Percentiles rank a stretch among this genome's conserved stretches.
These are phyloP conservation scores for Capronia epimyces DNA, from an alignment of 2,329 filamentous ascomycete species.

Conservation along the genomic window DNA sequence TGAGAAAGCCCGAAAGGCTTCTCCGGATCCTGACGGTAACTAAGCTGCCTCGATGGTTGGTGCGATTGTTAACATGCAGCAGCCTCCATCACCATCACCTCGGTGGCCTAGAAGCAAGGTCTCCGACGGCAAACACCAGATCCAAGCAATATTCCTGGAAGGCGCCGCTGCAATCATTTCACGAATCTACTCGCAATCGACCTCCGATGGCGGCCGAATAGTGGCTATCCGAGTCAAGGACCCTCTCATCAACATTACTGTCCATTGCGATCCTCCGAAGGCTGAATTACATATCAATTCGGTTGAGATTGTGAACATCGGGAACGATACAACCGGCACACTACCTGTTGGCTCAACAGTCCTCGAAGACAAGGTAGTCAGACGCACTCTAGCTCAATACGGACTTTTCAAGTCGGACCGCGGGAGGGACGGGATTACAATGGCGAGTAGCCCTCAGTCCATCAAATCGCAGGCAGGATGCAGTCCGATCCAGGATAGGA, in stretches of 20 bases:
- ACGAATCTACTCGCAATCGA: not conserved
- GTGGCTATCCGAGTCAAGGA: conserved; percentile 5
- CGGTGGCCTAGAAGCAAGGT: conserved; percentile 1
- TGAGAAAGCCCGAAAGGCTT: not conserved
- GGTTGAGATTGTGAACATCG: not conserved
- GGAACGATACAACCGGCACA: not conserved
- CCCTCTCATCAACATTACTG: conserved; percentile 4
- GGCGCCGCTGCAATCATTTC: not conserved
- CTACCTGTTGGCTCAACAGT: not conserved
- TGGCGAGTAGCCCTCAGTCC: conserved; percentile 7
- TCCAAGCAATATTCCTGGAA: conserved; percentile 8
- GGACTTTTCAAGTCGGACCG: not conserved
- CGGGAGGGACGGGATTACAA: not conserved
- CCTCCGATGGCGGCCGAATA: too few relatives aligned
- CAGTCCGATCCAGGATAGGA: not conserved
- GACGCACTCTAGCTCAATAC: conserved; percentile 3
- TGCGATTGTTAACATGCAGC: not conserved
- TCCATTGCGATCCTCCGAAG: conserved; percentile 4
- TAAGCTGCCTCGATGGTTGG: not conserved
- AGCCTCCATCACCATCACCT: not conserved
- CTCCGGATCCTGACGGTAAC: not conserved
- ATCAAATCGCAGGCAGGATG: conserved; percentile 11
- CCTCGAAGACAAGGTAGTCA: conserved; percentile 1
- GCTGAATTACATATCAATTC: not conserved
- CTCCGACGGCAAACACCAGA: conserved; percentile 10